phyloP scores from a whole-genome alignment of 305 asterid species.

The Fraxinus greggii region DNA sequence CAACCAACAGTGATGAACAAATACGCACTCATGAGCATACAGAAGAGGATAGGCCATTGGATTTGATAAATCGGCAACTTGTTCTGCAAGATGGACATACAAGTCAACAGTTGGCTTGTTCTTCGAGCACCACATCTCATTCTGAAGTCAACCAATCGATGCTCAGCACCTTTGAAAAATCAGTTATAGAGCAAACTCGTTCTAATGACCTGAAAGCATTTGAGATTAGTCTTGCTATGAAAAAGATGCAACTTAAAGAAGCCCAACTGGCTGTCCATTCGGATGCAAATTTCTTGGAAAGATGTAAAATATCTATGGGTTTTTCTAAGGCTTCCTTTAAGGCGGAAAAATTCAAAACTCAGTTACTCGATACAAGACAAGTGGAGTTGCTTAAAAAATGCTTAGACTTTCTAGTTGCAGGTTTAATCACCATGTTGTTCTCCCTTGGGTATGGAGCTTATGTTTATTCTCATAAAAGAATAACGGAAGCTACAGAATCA shows the following conservation, averaged over 20 bases:
- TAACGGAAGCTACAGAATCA: conserved; percentile 71
- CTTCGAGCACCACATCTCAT: conserved; percentile 32
- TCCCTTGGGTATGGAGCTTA: conserved; percentile 71
- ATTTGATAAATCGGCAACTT: conserved; percentile 47
- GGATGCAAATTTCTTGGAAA: conserved; percentile 63
- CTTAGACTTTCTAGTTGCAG: conserved; percentile 78
- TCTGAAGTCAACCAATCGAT: conserved; percentile 29
- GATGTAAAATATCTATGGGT: conserved; percentile 75
- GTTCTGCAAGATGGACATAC: conserved; percentile 41
- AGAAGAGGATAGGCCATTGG: conserved; percentile 24
- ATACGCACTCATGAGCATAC: conserved; percentile 30
- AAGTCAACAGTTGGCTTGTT: conserved; percentile 42
- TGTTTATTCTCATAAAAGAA: conserved; percentile 65
- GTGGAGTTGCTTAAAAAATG: conserved; percentile 69
- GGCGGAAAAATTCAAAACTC: conserved; percentile 73
- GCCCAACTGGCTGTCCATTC: conserved; percentile 54
- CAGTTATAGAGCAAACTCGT: conserved; percentile 78
- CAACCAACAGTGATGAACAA: conserved; percentile 18
- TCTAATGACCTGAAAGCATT: conserved; percentile 72
- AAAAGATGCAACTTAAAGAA: conserved; percentile 70
- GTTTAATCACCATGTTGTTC: conserved; percentile 64
- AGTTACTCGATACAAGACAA: conserved; percentile 64
- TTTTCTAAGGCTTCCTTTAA: conserved; percentile 71
- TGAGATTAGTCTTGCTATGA: conserved; percentile 68
- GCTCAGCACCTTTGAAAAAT: conserved; percentile 55